Evolutionary conservation across 177 flowering plant species (phyloP).

Genomic region (Telopea speciosissima): DNA sequence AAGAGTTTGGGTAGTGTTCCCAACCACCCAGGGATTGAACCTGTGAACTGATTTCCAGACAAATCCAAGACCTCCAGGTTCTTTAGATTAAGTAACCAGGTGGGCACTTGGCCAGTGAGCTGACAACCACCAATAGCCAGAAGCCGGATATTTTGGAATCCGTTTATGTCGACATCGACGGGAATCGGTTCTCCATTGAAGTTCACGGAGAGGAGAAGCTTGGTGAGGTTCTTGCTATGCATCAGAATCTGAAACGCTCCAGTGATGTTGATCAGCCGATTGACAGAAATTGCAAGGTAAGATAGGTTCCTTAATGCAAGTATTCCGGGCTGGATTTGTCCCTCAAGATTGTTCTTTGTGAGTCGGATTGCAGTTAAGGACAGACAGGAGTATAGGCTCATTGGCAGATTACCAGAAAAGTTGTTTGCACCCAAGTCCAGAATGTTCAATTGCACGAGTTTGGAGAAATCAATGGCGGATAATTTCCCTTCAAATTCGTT

Average conservation of each 20-base stretch:
- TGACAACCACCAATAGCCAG: constrained; percentile 48
- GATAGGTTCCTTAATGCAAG: constrained; percentile 38
- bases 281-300: constrained; percentile 55
- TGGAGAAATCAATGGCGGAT: constrained; percentile 46
- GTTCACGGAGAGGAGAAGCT: constrained; percentile 41
- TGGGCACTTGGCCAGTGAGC: constrained; percentile 45
- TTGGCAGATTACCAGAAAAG: constrained; percentile 51
- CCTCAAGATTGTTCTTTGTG: constrained; percentile 38
- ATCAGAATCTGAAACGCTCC: constrained; percentile 38
- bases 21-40: constrained; percentile 54
- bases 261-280: constrained; percentile 38
- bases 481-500: constrained; percentile 40
- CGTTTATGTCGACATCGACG: constrained; percentile 19
- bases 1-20: constrained; percentile 43
- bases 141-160: constrained; percentile 43
- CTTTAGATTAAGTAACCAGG: constrained; percentile 38
- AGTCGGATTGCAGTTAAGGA: constrained; percentile 49
- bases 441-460: constrained; percentile 27
- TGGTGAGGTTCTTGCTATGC: constrained; percentile 43
- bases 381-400: constrained; percentile 44
- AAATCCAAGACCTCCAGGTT: constrained; percentile 48
- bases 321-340: constrained; percentile 40
- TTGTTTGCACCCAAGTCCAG: constrained; percentile 59
- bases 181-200: constrained; percentile 44
- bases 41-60: constrained; percentile 41